Percentiles rank a stretch among this genome's conserved stretches.
Evolutionary conservation across 495 filamentous ascomycete species (phyloP).

Genomic region (Aspergillus nidulans): DNA sequence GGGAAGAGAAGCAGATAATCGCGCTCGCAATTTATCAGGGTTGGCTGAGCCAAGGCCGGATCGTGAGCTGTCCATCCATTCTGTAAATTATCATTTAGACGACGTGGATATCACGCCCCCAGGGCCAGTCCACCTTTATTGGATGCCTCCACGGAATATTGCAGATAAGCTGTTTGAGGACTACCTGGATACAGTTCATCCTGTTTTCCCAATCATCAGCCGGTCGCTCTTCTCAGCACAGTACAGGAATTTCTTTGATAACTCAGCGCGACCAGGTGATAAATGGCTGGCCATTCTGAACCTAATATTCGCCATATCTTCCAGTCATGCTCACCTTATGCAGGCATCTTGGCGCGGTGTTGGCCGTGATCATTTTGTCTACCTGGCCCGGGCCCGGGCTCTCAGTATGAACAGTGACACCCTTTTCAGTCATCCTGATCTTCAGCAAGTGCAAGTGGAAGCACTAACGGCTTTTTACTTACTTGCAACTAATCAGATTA

Average conservation of each 20-base stretch:
- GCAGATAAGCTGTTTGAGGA: constrained; percentile 53
- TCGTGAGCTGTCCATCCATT: constrained; percentile 33
- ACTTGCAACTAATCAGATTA: constrained; percentile 57
- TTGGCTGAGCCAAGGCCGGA: constrained; percentile 29
- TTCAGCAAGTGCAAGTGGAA: constrained; percentile 60
- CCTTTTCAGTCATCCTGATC: constrained; percentile 53
- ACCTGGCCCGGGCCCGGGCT: constrained; percentile 56
- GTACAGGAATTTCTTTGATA: constrained; percentile 42
- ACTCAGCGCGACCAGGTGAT: constrained; percentile 36
- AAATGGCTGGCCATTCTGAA: constrained; percentile 63
- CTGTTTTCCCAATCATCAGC: constrained; percentile 57
- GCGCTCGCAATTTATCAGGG: constrained; percentile 29
- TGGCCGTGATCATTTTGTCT: constrained; percentile 54
- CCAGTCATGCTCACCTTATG: constrained; percentile 53
- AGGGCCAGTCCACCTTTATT: constrained; percentile 47
- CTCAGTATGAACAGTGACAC: constrained; percentile 52
- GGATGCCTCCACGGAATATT: constrained; percentile 48
- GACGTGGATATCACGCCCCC: constrained; percentile 48
- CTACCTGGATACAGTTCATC: constrained; percentile 57
- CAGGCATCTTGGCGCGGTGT: constrained; percentile 47
- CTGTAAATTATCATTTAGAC: constrained; percentile 57
- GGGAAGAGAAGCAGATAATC: constrained; percentile 34
- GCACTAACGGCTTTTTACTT: constrained; percentile 60
- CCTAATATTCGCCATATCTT: constrained; percentile 61
- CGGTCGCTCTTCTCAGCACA: constrained; percentile 43